Evolutionary conservation across 2,329 filamentous ascomycete species (phyloP).

Genomic region (Colletotrichum melonis): DNA sequence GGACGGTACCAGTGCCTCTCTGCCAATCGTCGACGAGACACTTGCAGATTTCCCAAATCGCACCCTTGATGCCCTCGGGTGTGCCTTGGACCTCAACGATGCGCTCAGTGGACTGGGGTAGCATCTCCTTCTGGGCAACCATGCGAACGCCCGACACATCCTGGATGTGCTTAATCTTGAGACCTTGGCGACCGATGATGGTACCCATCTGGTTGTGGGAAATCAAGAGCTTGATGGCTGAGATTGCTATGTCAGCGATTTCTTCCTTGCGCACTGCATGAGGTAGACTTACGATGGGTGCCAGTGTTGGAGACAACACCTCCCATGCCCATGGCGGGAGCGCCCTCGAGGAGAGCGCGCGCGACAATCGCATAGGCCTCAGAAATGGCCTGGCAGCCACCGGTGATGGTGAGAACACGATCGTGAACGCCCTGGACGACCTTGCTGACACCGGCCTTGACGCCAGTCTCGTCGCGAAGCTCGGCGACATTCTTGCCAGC

Average conservation of each 20-base stretch:
- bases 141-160: conserved; percentile 97
- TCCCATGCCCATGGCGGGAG: conserved; percentile 95
- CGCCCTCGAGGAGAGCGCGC: conserved; percentile 90
- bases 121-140: conserved; percentile 99
- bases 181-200: conserved; percentile 94
- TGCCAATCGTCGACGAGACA: conserved; percentile 98
- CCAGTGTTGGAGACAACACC: conserved; percentile 87
- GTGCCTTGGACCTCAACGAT: conserved; percentile 97
- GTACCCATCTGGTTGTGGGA: conserved; percentile 99
- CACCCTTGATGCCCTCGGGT: conserved; percentile 94
- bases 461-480: conserved; percentile 95
- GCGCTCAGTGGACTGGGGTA: conserved; percentile 97
- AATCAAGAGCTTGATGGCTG: conserved; percentile 97
- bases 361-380: conserved; percentile 95
- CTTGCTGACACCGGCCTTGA: conserved; percentile 98
- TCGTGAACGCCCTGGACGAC: conserved; percentile 98
- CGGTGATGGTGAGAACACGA: conserved; percentile 94
- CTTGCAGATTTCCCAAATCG: conserved; percentile 98
- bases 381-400: conserved; percentile 86
- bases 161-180: conserved; percentile 99
- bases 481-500: conserved; percentile 98
- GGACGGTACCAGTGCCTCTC: conserved; percentile 93
- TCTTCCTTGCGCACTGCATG: neutral
- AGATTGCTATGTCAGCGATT: conserved; percentile 37
- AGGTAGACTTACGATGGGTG: conserved; percentile 83